Base-by-base conservation (phyloP, 1,139 yeast species). In the Pichia sp. region DNA sequence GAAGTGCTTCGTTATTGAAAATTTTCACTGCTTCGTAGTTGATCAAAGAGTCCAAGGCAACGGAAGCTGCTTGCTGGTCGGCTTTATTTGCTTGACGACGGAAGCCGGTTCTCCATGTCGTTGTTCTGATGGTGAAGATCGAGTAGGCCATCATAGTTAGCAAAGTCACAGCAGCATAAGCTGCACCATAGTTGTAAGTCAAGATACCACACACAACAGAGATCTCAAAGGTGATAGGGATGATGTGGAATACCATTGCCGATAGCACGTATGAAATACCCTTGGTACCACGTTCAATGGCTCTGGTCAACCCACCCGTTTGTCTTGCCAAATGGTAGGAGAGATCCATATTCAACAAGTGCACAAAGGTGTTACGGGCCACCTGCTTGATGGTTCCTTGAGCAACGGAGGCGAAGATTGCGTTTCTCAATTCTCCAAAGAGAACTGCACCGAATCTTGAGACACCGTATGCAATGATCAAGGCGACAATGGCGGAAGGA, bases 251-350 rank as follows among this genome's bases (percentile, higher is more conserved):
- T 13, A 95, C 97, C 96, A 93, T 88, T 3, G 99, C 97, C 44
- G 89, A 84, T 53, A 93, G 75, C 5, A 93, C 97, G 65, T 87
- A 92, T 29, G 96, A 86, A 53, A 93, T 93, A 72, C 99, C 99
- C 64, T 93, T 93, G 1, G 98, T 93, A 68, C 99, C 99, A 63
- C 99, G 77, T 67, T 93, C 99, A 64, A 93, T 93, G 1, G 99
- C 98, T 59, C 99, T 76, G 0, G 97, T 93, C 48, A 93, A 73
- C 0, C 97, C 98, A 62, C 99, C 99, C 0, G 99, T 95, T 69
- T 95, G 98, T 63, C 92, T 78, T 8, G 95, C 79, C 52, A 93
- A 72, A 70, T 93, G 99, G 78, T 93, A 93, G 19, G 90, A 89
- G 52, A 92, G 74, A 71, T 93, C 99, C 72, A 93, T 78, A 62